These are phyloP conservation scores for Thelonectria olida DNA, from an alignment of 2,329 filamentous ascomycete species.

Conservation along the genomic window DNA sequence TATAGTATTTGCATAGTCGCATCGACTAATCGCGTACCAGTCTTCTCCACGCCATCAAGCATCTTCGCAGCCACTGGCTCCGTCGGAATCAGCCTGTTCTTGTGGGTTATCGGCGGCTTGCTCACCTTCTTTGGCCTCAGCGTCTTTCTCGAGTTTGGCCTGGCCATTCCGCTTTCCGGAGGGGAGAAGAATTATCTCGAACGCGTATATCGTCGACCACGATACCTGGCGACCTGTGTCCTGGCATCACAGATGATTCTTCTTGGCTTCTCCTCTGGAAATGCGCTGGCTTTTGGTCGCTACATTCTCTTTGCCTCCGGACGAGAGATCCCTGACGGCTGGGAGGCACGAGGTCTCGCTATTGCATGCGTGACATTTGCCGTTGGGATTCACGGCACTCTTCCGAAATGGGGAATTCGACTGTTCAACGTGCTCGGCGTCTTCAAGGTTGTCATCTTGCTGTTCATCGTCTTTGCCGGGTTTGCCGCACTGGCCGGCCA, in stretches of 20 bases:
- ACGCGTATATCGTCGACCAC: conserved; percentile 66
- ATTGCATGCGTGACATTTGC: conserved; percentile 64
- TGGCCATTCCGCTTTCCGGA: conserved; percentile 68
- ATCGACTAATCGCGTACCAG: conserved; percentile 32
- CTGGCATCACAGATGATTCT: conserved; percentile 69
- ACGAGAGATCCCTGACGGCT: conserved; percentile 56
- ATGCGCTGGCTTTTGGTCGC: conserved; percentile 66
- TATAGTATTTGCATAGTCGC: conserved; percentile 5
- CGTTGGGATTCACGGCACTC: conserved; percentile 59
- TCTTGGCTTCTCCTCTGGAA: conserved; percentile 68
- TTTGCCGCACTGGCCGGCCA: conserved; percentile 65
- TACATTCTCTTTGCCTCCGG: conserved; percentile 67
- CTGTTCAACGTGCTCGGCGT: conserved; percentile 67
- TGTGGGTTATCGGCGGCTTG: conserved; percentile 53
- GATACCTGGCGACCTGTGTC: conserved; percentile 67
- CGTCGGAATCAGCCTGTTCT: conserved; percentile 50
- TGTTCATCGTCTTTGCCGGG: conserved; percentile 70
- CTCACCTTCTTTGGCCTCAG: conserved; percentile 67
- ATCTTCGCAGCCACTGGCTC: conserved; percentile 63
- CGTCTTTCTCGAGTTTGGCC: conserved; percentile 71
- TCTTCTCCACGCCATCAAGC: conserved; percentile 64
- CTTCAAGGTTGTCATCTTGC: conserved; percentile 67
- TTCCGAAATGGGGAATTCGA: conserved; percentile 67
- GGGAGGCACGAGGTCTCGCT: conserved; percentile 66
- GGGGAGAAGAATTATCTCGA: conserved; percentile 75